These are phyloP conservation scores for Coemansia sp. DNA, from an alignment of 192 early-diverging fungal species.

Conservation along the genomic window DNA sequence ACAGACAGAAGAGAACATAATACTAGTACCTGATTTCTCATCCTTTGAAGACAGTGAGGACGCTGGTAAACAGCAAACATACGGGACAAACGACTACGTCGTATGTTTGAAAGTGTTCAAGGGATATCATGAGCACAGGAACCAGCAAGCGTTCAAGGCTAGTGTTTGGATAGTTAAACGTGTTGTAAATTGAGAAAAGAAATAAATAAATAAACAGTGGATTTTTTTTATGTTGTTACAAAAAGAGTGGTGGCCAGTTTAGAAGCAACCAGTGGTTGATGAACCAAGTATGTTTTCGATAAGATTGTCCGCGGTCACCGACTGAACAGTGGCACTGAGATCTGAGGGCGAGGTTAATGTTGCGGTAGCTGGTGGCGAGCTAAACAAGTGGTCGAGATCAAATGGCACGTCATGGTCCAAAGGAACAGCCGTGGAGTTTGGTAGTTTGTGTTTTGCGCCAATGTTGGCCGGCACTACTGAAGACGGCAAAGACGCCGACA, in stretches of 20 bases:
- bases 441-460: not conserved
- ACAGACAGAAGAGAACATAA: not conserved
- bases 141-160: not conserved
- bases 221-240: slow-evolving; percentile 6
- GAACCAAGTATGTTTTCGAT: slow-evolving; percentile 23
- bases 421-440: not conserved
- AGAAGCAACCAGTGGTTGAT: not conserved
- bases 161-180: not conserved
- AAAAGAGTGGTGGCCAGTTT: not conserved
- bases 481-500: not conserved
- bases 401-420: slow-evolving; percentile 11
- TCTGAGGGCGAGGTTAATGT: not conserved
- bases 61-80: not conserved
- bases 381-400: slow-evolving; percentile 33
- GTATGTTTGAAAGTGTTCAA: not conserved
- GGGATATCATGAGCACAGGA: not conserved
- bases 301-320: slow-evolving; percentile 1
- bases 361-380: not conserved
- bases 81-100: not conserved
- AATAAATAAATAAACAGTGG: not conserved
- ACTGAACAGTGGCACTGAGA: not conserved
- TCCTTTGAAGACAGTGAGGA: not conserved
- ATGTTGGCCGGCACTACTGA: slow-evolving; percentile 18
- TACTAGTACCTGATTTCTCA: not conserved
- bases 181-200: not conserved